Percentiles rank a stretch among this genome's conserved stretches.
Evolutionary conservation across 495 filamentous ascomycete genomes (phyloP).

Genomic region (Patellaria atrata): DNA sequence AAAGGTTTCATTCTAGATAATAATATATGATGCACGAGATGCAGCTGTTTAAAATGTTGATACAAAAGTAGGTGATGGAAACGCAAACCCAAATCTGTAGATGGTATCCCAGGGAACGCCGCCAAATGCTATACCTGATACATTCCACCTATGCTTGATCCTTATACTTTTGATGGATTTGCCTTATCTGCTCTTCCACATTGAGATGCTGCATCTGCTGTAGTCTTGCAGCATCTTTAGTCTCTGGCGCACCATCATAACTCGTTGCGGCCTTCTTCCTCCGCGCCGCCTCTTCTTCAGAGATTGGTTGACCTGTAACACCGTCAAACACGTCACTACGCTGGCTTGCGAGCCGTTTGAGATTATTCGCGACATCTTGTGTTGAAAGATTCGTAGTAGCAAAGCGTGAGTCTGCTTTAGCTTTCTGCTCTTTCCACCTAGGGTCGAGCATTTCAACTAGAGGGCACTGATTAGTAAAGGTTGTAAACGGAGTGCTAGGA

Average conservation of each 20-base stretch:
- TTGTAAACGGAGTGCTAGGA: constrained; percentile 1
- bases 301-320: constrained; percentile 47
- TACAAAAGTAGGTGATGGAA: too few species aligned
- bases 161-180: constrained; percentile 49
- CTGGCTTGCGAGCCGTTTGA: constrained; percentile 92
- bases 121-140: neutral
- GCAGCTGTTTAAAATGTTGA: too few species aligned
- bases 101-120: too few species aligned
- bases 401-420: constrained; percentile 69
- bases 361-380: constrained; percentile 76
- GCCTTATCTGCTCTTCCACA: constrained; percentile 57
- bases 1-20: too few species aligned
- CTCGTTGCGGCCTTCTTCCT: constrained; percentile 56
- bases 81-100: too few species aligned
- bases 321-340: constrained; percentile 83
- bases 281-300: constrained; percentile 60
- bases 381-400: constrained; percentile 80
- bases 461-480: constrained; percentile 8
- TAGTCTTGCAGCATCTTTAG: constrained; percentile 39
- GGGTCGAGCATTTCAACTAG: constrained; percentile 83
- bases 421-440: constrained; percentile 88
- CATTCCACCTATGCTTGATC: neutral
- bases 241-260: constrained; percentile 50
- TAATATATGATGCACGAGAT: too few species aligned
- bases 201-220: constrained; percentile 48